Evolutionary conservation across 805 yeast species (phyloP), one percentile per base, ranked within the genome.

Genomic region (Wickerhamiella vanderwaltii): DNA sequence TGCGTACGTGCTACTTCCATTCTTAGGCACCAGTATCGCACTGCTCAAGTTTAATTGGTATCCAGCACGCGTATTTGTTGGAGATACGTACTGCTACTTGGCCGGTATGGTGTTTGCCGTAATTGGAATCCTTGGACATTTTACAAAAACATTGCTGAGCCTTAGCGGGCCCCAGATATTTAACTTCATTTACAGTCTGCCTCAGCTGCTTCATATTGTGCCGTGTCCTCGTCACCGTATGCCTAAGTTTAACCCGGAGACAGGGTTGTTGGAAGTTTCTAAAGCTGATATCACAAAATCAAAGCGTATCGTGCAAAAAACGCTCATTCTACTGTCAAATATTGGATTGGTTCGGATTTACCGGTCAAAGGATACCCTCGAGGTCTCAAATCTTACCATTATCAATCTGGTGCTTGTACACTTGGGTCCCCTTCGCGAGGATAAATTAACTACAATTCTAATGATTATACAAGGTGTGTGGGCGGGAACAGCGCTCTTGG

Each of bases 91-190:
- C 66, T 91, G 99, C 63, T 91, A 91, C 62, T 87, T 91, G 60
- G 85, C 95, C 19, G 99, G 99, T 3, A 91, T 91, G 98, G 94
- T 91, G 1, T 86, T 91, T 61, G 98, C 97, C 0, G 91, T 87
- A 20, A 95, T 84, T 23, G 97, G 96, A 1, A 91, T 91, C 26
- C 69, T 84, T 45, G 97, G 97, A 1, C 99, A 91, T 65, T 91
- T 87, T 60, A 84, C 95, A 32, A 91, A 91, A 62, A 91, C 99
- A 0, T 65, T 88, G 51, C 65, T 91, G 61, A 61, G 87, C 25
- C 79, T 91, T 55, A 80, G 91, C 57, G 64, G 84, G 31, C 97
- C 97, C 2, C 98, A 91, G 62, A 82, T 91, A 42, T 61, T 85
- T 62, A 91, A 91, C 58, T 91, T 91, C 51, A 50, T 85, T 16